Evolutionary conservation across 768 basidiomycete genomes (phyloP).

Genomic region (Suillus cothurnatus): DNA sequence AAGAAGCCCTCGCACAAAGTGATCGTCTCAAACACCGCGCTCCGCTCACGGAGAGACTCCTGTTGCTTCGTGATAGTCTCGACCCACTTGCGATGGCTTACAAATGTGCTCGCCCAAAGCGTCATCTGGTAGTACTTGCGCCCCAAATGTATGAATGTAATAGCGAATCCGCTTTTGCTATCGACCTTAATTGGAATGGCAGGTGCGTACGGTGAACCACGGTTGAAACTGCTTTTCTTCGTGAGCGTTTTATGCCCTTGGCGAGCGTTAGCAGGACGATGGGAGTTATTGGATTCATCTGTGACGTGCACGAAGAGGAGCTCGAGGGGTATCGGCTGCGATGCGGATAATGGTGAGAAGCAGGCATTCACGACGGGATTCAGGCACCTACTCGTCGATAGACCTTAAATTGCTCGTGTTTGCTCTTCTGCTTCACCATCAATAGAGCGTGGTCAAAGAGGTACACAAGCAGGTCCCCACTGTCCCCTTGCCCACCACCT

Average conservation of each 20-base stretch:
- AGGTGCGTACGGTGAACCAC: conserved; percentile 43
- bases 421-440: conserved; percentile 94
- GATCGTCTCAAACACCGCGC: conserved; percentile 82
- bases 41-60: conserved; percentile 78
- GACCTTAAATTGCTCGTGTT: conserved; percentile 90
- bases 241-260: conserved; percentile 46
- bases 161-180: conserved; percentile 84
- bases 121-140: conserved; percentile 90
- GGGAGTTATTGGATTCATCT: conserved; percentile 53
- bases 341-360: conserved; percentile 12
- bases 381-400: conserved; percentile 77
- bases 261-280: conserved; percentile 37
- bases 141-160: conserved; percentile 94
- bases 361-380: not conserved
- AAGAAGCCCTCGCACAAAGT: conserved; percentile 90
- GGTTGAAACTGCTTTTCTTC: conserved; percentile 45
- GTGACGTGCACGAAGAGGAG: conserved; percentile 80
- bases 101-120: conserved; percentile 85
- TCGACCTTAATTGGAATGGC: conserved; percentile 54
- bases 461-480: conserved; percentile 91
- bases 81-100: conserved; percentile 91
- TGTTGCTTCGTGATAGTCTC: conserved; percentile 92
- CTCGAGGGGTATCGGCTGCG: conserved; percentile 93
- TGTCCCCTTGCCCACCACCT: conserved; percentile 67
- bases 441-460: conserved; percentile 96